Conservation (phyloP, 805 yeast species). For the Komagataella populi region DNA sequence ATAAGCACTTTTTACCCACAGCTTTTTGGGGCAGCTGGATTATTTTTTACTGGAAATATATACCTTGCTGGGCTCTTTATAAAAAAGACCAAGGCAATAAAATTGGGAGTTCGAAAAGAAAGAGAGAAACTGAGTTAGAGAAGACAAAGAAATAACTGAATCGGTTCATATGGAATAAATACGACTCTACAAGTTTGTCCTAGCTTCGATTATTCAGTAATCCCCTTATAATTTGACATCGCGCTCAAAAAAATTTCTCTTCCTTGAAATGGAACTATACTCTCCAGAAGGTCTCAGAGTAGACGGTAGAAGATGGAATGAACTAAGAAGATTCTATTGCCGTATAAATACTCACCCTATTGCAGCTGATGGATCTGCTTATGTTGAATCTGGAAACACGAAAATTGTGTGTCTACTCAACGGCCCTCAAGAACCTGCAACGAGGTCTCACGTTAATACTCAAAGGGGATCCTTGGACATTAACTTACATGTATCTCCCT, state of each 20-base stretch:
- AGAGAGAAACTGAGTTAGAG: not conserved
- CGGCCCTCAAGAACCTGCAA: slow-evolving; percentile 81
- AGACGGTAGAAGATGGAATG: slow-evolving; percentile 95
- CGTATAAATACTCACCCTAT: slow-evolving; percentile 79
- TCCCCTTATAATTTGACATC: not conserved
- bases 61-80: slow-evolving; percentile 47
- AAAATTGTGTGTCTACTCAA: slow-evolving; percentile 73
- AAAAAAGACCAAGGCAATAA: slow-evolving; percentile 17
- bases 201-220: not conserved
- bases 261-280: slow-evolving; percentile 49
- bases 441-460: slow-evolving; percentile 35
- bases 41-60: slow-evolving; percentile 50
- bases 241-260: not conserved
- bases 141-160: not conserved
- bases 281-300: slow-evolving; percentile 91
- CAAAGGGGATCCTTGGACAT: slow-evolving; percentile 52
- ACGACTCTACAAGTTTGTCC: not conserved
- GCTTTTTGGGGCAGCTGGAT: slow-evolving; percentile 37
- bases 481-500: slow-evolving; percentile 62
- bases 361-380: slow-evolving; percentile 85
- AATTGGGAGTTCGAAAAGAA: not conserved
- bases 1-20: slow-evolving; percentile 45
- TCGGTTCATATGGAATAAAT: not conserved
- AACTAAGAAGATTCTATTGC: slow-evolving; percentile 70
- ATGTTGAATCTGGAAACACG: slow-evolving; percentile 84